A percentile compares a stretch with the other conserved stretches of the same genome.
These are phyloP conservation scores for Gracilaria gracilis DNA, from an alignment of 23 red algal genomes.

Conservation along the genomic window DNA sequence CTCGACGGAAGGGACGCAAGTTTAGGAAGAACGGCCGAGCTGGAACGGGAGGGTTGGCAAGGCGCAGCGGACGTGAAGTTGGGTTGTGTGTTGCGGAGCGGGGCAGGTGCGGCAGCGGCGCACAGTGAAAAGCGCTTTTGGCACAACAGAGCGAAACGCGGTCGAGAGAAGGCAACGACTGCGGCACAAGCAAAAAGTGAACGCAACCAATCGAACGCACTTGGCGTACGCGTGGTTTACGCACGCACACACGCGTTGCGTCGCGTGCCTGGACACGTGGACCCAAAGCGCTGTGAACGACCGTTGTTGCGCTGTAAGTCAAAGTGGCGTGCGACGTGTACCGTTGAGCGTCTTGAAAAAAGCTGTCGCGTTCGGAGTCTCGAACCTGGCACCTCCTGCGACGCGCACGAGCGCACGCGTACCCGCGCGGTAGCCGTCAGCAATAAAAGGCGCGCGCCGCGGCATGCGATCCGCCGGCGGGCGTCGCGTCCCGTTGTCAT, in stretches of 20 bases:
- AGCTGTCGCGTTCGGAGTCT: too few species aligned
- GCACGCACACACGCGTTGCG: constrained; percentile 3
- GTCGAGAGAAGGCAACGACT: not conserved
- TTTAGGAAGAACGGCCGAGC: not conserved
- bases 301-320: constrained; percentile 3
- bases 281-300: not conserved
- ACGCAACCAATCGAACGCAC: not conserved
- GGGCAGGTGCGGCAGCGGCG: not conserved
- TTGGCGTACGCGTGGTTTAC: not conserved
- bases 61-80: not conserved
- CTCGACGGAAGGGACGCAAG: constrained; percentile 4
- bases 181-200: not conserved
- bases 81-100: not conserved
- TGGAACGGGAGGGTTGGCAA: constrained; percentile 9
- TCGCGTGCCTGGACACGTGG: not conserved
- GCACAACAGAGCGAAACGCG: not conserved
- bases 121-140: too few species aligned
- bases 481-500: constrained; percentile 66
- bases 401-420: too few species aligned
- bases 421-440: not conserved
- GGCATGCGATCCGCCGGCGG: constrained; percentile 5
- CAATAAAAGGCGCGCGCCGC: not conserved
- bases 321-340: too few species aligned
- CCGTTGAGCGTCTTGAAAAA: too few species aligned
- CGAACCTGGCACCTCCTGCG: not conserved